phyloP scores from a whole-genome alignment of 352 stramenopile genomes.

The Phytophthora macrochlamydospora region DNA sequence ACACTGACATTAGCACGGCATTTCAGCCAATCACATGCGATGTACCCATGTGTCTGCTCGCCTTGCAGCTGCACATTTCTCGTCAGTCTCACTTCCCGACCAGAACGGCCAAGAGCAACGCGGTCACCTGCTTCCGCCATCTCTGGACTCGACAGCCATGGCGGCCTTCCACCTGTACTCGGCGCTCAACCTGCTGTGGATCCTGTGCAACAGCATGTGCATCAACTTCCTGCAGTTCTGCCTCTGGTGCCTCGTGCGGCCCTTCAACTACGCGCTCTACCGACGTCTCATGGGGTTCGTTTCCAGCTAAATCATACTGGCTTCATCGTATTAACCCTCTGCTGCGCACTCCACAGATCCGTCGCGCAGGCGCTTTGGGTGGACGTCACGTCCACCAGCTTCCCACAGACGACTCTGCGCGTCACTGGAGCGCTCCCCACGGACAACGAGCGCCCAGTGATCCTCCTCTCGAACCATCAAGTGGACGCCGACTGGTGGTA shows the following conservation, averaged over 20 bases:
- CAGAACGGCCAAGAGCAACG: neutral
- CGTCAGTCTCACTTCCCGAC: neutral
- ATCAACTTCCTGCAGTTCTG: conserved; percentile 84
- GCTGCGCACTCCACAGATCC: conserved; percentile 29
- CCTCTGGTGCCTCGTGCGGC: conserved; percentile 84
- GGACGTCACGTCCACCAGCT: conserved; percentile 84
- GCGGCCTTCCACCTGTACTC: conserved; percentile 69
- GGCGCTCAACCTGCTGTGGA: conserved; percentile 82
- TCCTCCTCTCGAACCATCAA: conserved; percentile 93
- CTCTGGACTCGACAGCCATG: conserved; percentile 35
- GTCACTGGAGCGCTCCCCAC: conserved; percentile 85
- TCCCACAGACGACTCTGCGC: conserved; percentile 84
- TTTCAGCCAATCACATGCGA: too few relatives aligned
- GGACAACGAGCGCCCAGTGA: conserved; percentile 71
- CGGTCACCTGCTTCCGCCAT: too few relatives aligned
- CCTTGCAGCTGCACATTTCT: too few relatives aligned
- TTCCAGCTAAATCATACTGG: neutral
- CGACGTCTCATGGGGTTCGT: conserved; percentile 70
- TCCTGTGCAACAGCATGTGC: conserved; percentile 82
- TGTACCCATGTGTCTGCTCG: too few relatives aligned
- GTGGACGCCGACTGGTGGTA: conserved; percentile 95
- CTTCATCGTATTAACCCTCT: conserved; percentile 8
- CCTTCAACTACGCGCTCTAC: conserved; percentile 86
- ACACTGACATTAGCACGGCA: too few relatives aligned
- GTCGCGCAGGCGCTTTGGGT: conserved; percentile 83